Conservation (phyloP, 345 rosid species). For the Rhizophora apiculata region DNA sequence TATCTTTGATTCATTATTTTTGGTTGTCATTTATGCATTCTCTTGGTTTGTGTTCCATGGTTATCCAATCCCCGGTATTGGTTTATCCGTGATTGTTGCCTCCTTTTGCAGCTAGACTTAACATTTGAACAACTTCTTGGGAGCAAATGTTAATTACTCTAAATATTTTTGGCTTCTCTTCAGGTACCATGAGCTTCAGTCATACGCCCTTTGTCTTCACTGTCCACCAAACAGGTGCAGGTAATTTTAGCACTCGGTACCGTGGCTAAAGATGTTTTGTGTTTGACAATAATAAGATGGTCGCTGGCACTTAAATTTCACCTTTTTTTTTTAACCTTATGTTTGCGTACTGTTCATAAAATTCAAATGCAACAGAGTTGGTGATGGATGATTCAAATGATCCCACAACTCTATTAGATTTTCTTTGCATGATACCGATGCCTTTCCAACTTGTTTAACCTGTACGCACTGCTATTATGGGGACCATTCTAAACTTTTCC, state of each 20-base stretch:
- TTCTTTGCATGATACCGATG: slow-evolving; percentile 2
- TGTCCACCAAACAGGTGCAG: slow-evolving; percentile 15
- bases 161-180: slow-evolving; percentile 6
- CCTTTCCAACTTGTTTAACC: neutral
- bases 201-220: slow-evolving; percentile 2
- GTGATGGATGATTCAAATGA: slow-evolving; percentile 13
- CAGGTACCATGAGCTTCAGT: slow-evolving; percentile 19
- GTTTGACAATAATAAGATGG: slow-evolving; percentile 23
- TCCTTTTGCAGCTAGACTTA: neutral
- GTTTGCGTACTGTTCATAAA: slow-evolving; percentile 18
- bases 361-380: slow-evolving; percentile 29
- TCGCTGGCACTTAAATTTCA: slow-evolving; percentile 12
- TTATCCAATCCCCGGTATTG: neutral
- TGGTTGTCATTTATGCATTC: neutral
- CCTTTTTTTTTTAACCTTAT: neutral
- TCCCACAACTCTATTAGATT: slow-evolving; percentile 4
- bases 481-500: neutral
- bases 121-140: neutral
- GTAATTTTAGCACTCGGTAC: slow-evolving; percentile 12
- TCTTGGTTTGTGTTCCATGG: neutral
- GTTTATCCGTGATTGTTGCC: neutral
- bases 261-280: slow-evolving; percentile 3
- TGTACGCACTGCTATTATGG: neutral
- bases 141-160: neutral
- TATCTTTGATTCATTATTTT: neutral